Percentiles rank a stretch among this genome's conserved stretches.
phyloP scores from a whole-genome alignment of 2,329 filamentous ascomycete genomes.

The Apiospora pterosperma region DNA sequence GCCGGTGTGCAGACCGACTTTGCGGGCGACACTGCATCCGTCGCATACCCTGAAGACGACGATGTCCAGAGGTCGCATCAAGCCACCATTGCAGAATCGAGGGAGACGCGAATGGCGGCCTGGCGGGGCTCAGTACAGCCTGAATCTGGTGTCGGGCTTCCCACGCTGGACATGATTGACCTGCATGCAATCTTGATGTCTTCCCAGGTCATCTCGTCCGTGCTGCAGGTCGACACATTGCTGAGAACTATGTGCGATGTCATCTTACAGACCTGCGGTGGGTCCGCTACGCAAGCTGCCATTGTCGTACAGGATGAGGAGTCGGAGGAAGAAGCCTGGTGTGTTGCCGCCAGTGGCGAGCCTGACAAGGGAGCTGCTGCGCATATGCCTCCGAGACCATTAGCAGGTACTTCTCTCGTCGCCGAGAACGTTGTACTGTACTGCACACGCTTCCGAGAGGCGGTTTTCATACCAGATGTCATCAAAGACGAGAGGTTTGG shows the following conservation, averaged over 20 bases:
- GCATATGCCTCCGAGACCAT: slow-evolving; percentile 61
- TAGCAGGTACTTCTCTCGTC: slow-evolving; percentile 65
- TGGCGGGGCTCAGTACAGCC: slow-evolving; percentile 60
- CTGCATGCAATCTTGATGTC: slow-evolving; percentile 74
- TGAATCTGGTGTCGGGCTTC: slow-evolving; percentile 60
- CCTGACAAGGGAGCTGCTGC: slow-evolving; percentile 65
- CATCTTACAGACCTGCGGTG: slow-evolving; percentile 73
- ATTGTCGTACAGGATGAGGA: slow-evolving; percentile 71
- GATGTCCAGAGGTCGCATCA: slow-evolving; percentile 40
- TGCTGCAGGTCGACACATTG: slow-evolving; percentile 70
- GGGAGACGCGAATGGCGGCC: slow-evolving; percentile 58
- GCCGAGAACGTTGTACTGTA: slow-evolving; percentile 75
- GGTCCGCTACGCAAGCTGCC: slow-evolving; percentile 66
- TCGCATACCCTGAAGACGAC: slow-evolving; percentile 47
- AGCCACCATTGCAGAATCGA: slow-evolving; percentile 43
- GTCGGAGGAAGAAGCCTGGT: slow-evolving; percentile 57
- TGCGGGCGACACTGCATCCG: slow-evolving; percentile 50
- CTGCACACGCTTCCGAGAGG: slow-evolving; percentile 71
- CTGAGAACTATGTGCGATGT: slow-evolving; percentile 80
- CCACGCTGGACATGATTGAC: slow-evolving; percentile 80
- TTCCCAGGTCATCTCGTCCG: slow-evolving; percentile 76
- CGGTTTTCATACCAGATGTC: slow-evolving; percentile 71
- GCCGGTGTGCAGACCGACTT: slow-evolving; percentile 69
- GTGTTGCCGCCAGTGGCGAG: slow-evolving; percentile 69
- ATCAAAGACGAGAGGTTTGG: slow-evolving; percentile 74